Percentiles rank a stretch among this genome's conserved stretches.
Evolutionary conservation across 2,329 filamentous ascomycete genomes (phyloP).

Genomic region (Dichotomopilus funicola): DNA sequence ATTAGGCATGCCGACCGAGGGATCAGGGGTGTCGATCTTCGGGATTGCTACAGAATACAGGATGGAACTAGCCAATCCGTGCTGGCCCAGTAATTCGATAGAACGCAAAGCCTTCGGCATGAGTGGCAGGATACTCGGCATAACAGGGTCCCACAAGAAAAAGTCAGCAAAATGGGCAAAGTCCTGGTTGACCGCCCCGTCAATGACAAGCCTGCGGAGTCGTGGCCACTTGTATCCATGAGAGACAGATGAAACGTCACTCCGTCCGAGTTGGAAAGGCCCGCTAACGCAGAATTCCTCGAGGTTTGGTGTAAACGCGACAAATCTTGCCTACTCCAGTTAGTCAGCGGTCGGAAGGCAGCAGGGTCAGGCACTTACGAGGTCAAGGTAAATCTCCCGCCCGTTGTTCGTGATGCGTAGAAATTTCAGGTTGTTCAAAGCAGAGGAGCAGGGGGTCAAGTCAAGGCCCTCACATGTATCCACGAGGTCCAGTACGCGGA

Average conservation of each 20-base stretch:
- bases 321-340: slow-evolving; percentile 6
- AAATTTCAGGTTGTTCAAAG: slow-evolving; percentile 1
- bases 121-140: too few species aligned
- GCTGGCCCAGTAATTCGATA: too few species aligned
- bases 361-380: too few species aligned
- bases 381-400: too few species aligned
- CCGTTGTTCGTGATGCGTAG: neutral
- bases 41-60: too few species aligned
- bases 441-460: too few species aligned
- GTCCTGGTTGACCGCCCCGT: neutral
- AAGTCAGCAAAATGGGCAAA: neutral
- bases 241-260: neutral
- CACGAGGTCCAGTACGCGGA: slow-evolving; percentile 7
- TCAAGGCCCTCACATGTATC: neutral
- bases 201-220: slow-evolving; percentile 13
- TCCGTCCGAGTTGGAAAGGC: neutral
- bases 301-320: slow-evolving; percentile 13
- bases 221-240: slow-evolving; percentile 6
- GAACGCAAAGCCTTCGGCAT: too few species aligned
- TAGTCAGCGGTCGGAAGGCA: neutral
- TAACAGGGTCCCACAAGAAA: too few species aligned
- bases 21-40: too few species aligned
- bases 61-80: too few species aligned
- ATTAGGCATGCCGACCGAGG: too few species aligned
- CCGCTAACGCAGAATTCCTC: slow-evolving; percentile 15